Conservation (phyloP, 2,329 filamentous ascomycete genomes). For the Parafenestella ontariensis region DNA sequence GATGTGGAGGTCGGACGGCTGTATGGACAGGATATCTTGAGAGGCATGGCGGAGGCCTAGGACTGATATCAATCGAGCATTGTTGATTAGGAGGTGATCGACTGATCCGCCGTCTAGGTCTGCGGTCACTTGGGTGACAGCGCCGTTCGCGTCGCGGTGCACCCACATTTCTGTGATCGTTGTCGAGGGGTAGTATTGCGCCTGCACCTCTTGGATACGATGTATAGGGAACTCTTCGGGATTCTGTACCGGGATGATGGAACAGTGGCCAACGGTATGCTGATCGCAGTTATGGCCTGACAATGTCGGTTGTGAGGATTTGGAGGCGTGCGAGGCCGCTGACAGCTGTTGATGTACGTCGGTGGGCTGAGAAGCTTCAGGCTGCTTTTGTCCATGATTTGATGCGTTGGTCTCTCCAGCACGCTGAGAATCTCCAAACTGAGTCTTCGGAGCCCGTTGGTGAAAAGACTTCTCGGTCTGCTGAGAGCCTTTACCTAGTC, state of each 20-base stretch:
- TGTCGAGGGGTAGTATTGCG: conserved; percentile 15
- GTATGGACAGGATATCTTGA: not conserved
- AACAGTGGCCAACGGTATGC: not conserved
- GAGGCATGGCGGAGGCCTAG: conserved; percentile 14
- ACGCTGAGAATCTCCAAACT: too few species aligned
- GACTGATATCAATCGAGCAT: conserved; percentile 11
- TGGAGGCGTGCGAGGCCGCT: not conserved
- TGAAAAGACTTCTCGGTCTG: too few species aligned
- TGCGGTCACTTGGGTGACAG: conserved; percentile 15
- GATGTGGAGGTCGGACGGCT: not conserved
- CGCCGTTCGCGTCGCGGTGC: conserved; percentile 2
- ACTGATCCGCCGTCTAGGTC: conserved; percentile 21
- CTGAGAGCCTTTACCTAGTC: too few species aligned
- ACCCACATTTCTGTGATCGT: conserved; percentile 12
- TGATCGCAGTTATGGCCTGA: not conserved
- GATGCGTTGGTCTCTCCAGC: not conserved
- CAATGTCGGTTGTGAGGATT: not conserved
- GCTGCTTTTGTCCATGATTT: not conserved
- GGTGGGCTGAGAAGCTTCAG: not conserved
- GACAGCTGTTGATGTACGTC: not conserved
- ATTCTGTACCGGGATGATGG: conserved; percentile 15
- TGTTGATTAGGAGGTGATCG: conserved; percentile 21
- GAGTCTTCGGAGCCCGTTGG: too few species aligned
- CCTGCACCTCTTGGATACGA: conserved; percentile 20
- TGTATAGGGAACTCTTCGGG: conserved; percentile 14